Evolutionary conservation across 331 rosid genomes (phyloP).

Genomic region (Saraca asoca): DNA sequence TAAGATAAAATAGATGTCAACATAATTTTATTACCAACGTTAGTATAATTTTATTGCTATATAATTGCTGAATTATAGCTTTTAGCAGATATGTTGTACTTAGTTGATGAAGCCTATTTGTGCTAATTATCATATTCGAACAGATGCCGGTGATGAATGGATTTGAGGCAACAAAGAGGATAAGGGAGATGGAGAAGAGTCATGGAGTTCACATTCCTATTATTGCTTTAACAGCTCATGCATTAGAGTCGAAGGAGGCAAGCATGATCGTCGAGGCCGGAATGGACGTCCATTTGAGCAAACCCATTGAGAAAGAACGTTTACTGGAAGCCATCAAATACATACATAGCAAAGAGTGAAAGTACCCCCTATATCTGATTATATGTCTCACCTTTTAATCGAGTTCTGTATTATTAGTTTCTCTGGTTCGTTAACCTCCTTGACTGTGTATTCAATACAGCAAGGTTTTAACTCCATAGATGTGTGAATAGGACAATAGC

Average conservation of each 20-base stretch:
- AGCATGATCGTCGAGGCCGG: conserved; percentile 47
- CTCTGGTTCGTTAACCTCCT: too few species aligned
- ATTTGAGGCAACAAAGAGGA: conserved; percentile 57
- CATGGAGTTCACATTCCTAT: conserved; percentile 57
- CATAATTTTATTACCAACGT: too few species aligned
- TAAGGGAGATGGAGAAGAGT: conserved; percentile 51
- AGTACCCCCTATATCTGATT: neutral
- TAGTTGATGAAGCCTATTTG: too few species aligned
- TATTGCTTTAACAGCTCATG: conserved; percentile 65
- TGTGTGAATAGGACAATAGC: too few species aligned
- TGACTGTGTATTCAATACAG: too few species aligned
- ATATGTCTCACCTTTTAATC: too few species aligned
- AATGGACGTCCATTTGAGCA: conserved; percentile 62
- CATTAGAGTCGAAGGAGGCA: conserved; percentile 40
- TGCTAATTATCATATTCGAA: neutral
- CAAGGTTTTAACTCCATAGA: too few species aligned
- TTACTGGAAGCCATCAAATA: conserved; percentile 43
- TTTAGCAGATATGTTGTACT: too few species aligned
- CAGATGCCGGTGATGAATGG: conserved; percentile 80
- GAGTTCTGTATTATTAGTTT: too few species aligned
- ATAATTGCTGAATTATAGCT: too few species aligned
- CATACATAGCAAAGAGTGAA: conserved; percentile 23
- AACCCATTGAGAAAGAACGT: conserved; percentile 47
- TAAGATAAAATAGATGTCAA: too few species aligned
- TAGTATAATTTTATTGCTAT: too few species aligned